Evolutionary conservation across 2,329 filamentous ascomycete genomes (phyloP).

Genomic region (Knoxdaviesia capensis): DNA sequence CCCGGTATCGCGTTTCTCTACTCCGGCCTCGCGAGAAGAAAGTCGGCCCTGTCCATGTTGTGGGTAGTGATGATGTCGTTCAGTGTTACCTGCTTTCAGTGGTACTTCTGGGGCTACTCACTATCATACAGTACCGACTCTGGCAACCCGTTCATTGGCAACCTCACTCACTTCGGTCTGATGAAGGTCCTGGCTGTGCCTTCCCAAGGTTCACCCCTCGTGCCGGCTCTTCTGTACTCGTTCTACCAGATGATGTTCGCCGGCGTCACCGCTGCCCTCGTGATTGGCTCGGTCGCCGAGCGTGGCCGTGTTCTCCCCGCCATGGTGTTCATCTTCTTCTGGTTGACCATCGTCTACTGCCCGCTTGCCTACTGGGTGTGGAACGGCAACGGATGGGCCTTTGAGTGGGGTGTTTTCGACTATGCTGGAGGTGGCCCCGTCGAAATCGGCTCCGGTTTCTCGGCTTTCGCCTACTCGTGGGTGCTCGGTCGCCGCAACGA

Average conservation of each 20-base stretch:
- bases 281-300: conserved; percentile 83
- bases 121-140: conserved; percentile 70
- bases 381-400: conserved; percentile 88
- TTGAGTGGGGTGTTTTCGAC: conserved; percentile 77
- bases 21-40: conserved; percentile 89
- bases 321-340: conserved; percentile 91
- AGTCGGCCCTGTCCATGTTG: conserved; percentile 91
- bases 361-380: conserved; percentile 92
- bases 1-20: conserved; percentile 95
- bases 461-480: conserved; percentile 87
- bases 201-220: conserved; percentile 72
- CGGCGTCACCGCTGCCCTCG: conserved; percentile 75
- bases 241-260: conserved; percentile 99
- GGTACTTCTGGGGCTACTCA: conserved; percentile 99
- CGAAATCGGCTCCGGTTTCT: conserved; percentile 88
- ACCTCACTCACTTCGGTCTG: conserved; percentile 76
- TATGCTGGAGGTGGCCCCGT: conserved; percentile 94
- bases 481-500: conserved; percentile 90
- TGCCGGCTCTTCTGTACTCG: conserved; percentile 77
- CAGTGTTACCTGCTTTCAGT: conserved; percentile 86
- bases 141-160: conserved; percentile 79
- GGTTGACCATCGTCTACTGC: conserved; percentile 95
- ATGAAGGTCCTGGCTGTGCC: conserved; percentile 65
- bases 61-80: conserved; percentile 94
- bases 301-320: conserved; percentile 80